phyloP scores from a whole-genome alignment of 257 asterid genomes.

The Cynanchum wilfordii region DNA sequence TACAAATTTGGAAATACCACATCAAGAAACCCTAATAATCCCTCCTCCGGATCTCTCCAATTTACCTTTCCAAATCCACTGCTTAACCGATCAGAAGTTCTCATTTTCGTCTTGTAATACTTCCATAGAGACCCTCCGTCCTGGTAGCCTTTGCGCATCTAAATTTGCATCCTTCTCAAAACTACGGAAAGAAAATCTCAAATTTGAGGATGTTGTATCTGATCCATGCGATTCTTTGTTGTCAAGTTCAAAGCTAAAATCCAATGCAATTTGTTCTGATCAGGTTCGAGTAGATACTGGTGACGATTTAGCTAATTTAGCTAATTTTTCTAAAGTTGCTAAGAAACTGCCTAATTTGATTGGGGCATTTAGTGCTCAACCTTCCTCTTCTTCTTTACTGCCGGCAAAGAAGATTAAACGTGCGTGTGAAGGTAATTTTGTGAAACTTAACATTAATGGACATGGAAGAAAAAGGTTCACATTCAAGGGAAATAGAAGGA shows the following conservation, averaged over 20 bases:
- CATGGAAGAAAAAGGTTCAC: constrained; percentile 69
- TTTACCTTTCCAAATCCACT: constrained; percentile 43
- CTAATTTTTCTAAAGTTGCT: constrained; percentile 18
- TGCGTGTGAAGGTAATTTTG: constrained; percentile 75
- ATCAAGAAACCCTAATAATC: constrained; percentile 10
- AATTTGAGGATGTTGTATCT: constrained; percentile 39
- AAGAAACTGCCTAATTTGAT: constrained; percentile 50
- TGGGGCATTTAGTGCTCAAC: constrained; percentile 23
- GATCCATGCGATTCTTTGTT: constrained; percentile 22
- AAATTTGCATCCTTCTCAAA: constrained; percentile 47
- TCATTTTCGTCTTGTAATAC: constrained; percentile 14
- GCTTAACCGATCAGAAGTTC: constrained; percentile 18
- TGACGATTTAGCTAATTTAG: constrained; percentile 4
- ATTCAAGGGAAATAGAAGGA: constrained; percentile 43
- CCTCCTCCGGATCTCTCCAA: constrained; percentile 24
- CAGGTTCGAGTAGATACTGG: neutral
- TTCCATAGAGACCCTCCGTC: constrained; percentile 32
- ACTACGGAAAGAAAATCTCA: constrained; percentile 34
- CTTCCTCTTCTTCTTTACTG: constrained; percentile 27
- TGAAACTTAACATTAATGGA: constrained; percentile 91
- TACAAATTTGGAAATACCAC: constrained; percentile 5
- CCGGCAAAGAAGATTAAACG: constrained; percentile 44
- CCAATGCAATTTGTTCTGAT: constrained; percentile 15
- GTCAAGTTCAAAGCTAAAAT: constrained; percentile 9
- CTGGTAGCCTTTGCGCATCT: constrained; percentile 44